A percentile compares a stretch with the other conserved stretches of the same genome.
phyloP scores from a whole-genome alignment of 2,329 filamentous ascomycete species.

The Aspergillus sp. region DNA sequence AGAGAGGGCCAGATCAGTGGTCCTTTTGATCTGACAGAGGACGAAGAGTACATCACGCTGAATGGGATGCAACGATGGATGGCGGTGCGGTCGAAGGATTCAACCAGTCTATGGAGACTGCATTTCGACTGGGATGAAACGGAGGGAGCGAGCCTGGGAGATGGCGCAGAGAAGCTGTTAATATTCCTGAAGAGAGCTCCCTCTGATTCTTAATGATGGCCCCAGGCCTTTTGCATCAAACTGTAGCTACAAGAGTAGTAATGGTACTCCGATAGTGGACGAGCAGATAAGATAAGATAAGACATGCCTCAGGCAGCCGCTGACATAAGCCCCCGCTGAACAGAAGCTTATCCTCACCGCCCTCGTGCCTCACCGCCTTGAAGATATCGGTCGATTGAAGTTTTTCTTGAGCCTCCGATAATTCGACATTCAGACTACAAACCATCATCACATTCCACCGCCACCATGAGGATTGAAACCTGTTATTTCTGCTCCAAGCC shows the following conservation, averaged over 20 bases:
- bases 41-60: slow-evolving; percentile 11
- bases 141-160: background rate
- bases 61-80: slow-evolving; percentile 14
- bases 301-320: background rate
- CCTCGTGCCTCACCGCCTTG: background rate
- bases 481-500: background rate
- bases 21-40: slow-evolving; percentile 14
- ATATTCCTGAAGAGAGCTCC: background rate
- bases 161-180: background rate
- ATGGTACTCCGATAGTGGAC: too few relatives aligned
- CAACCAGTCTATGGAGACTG: background rate
- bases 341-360: background rate
- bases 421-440: background rate
- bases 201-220: background rate
- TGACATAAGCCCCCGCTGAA: too few relatives aligned
- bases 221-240: background rate
- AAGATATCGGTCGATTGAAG: background rate
- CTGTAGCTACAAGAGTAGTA: too few relatives aligned
- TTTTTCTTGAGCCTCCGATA: background rate
- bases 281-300: background rate
- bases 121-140: background rate
- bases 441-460: background rate
- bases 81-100: background rate
- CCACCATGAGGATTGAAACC: background rate
- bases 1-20: slow-evolving; percentile 11